Evolutionary conservation across 768 basidiomycete species (phyloP), one percentile per base, ranked within the genome.

Genomic region (Hydnomerulius pinastri): DNA sequence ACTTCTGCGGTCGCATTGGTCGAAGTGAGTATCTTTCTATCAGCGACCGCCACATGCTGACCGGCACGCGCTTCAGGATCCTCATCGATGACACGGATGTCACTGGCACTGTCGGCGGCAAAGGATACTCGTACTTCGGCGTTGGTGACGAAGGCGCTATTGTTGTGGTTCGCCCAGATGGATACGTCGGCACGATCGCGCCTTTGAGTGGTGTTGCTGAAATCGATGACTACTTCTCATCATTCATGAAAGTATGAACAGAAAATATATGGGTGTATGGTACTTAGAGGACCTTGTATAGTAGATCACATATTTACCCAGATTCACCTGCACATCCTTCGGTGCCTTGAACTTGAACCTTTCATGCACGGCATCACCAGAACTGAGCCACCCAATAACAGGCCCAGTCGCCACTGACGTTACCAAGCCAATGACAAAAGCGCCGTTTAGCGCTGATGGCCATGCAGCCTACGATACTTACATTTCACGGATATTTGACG

Each of bases 161-260:
- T 15, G 59, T 64, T 33, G 61, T 58, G 3, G 68, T 70, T 27
- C 66, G 68, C 21, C 66, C 66, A 8, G 68, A 67, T 25, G 86
- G 86, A 13, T 86, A 86, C 49, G 75, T 89, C 25, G 83, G 81
- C 3, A 73, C 71, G 56, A 69, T 87, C 27, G 73, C 73, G 2
- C 77, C 85, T 0, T 65, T 87, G 35, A 61, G 71, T 24, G 55
- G 73, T 8, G 44, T 59, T 20, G 59, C 66, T 11, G 59, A 59
- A 1, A 46, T 87, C 29, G 63, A 73, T 25, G 33, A 35, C 1
- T 87, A 86, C 64, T 83, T 87, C 45, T 55, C 64, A 0, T 56
- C 55, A 5, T 84, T 85, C 41, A 58, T 67, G 67, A 57, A 46
- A 30, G 20, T 21, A 36, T 53, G 20, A 62, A 20, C n/a, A n/a